A percentile compares a stretch with the other conserved stretches of the same genome.
Conservation (phyloP, 352 stramenopile species). For the Globisporangium barbulae region DNA sequence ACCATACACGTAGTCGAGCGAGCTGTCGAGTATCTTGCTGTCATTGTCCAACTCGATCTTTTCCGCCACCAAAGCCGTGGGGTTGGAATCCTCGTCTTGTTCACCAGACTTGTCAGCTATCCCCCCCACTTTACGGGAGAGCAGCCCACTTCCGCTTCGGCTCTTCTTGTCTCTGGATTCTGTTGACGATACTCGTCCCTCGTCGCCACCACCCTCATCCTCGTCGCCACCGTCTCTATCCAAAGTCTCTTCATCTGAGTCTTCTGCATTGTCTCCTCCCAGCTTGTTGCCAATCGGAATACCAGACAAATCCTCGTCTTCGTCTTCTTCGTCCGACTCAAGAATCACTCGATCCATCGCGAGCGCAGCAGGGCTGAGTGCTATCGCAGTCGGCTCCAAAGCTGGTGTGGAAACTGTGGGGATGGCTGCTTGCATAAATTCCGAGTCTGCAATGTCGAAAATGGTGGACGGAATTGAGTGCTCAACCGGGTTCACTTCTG, state of each 20-base stretch:
- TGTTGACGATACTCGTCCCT: not conserved
- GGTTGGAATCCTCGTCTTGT: slow-evolving; percentile 9
- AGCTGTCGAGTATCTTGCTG: slow-evolving; percentile 39
- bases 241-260: slow-evolving; percentile 34
- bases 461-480: slow-evolving; percentile 25
- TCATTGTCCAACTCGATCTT: slow-evolving; percentile 21
- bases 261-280: slow-evolving; percentile 19
- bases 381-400: not conserved
- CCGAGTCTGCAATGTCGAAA: slow-evolving; percentile 55
- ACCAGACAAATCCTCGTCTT: slow-evolving; percentile 21
- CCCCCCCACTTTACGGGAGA: not conserved
- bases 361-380: not conserved
- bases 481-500: not conserved
- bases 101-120: slow-evolving; percentile 1
- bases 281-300: not conserved
- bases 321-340: slow-evolving; percentile 20
- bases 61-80: not conserved
- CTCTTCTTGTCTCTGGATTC: not conserved
- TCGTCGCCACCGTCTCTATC: slow-evolving; percentile 20
- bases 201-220: not conserved
- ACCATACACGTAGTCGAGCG: slow-evolving; percentile 49
- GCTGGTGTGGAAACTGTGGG: not conserved
- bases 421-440: slow-evolving; percentile 38
- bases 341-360: not conserved
- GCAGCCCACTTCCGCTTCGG: not conserved